Conservation (phyloP, 116 monocot genomes). For the Dioscorea cayenensis region DNA sequence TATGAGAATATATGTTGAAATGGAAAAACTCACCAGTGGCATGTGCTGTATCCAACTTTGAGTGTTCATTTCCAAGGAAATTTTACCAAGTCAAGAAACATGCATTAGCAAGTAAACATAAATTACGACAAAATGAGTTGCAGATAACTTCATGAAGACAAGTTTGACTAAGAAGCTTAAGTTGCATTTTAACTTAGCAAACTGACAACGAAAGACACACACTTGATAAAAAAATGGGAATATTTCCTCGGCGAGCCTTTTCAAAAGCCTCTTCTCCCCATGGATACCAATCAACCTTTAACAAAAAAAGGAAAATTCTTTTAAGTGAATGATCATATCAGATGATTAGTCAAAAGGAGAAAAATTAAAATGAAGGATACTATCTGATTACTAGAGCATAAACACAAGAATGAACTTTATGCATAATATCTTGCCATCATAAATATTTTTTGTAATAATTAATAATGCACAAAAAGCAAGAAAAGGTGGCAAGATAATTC, state of each 20-base stretch:
- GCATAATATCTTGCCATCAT: too few relatives aligned
- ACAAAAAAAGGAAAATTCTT: conserved; percentile 1
- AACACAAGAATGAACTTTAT: too few relatives aligned
- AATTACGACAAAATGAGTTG: background rate
- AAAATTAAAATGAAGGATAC: too few relatives aligned
- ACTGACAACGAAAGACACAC: conserved; percentile 6
- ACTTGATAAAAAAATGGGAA: conserved; percentile 96
- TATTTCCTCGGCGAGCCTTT: conserved; percentile 61
- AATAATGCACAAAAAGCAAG: too few relatives aligned
- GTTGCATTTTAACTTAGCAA: background rate
- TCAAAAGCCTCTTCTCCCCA: conserved; percentile 97
- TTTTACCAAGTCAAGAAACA: background rate
- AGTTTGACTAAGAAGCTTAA: background rate
- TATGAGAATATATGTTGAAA: background rate
- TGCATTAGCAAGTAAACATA: conserved; percentile 4
- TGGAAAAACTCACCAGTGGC: conserved; percentile 71
- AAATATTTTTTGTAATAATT: too few relatives aligned
- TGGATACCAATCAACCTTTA: conserved; percentile 94
- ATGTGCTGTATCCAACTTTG: conserved; percentile 98
- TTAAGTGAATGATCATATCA: too few relatives aligned
- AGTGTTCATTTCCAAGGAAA: conserved; percentile 8
- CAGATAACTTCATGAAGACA: background rate
- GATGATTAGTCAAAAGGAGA: too few relatives aligned
- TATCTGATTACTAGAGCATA: too few relatives aligned
- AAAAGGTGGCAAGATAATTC: too few relatives aligned